Evolutionary conservation across 1,139 yeast genomes (phyloP).

Genomic region (Candida tropicalis): DNA sequence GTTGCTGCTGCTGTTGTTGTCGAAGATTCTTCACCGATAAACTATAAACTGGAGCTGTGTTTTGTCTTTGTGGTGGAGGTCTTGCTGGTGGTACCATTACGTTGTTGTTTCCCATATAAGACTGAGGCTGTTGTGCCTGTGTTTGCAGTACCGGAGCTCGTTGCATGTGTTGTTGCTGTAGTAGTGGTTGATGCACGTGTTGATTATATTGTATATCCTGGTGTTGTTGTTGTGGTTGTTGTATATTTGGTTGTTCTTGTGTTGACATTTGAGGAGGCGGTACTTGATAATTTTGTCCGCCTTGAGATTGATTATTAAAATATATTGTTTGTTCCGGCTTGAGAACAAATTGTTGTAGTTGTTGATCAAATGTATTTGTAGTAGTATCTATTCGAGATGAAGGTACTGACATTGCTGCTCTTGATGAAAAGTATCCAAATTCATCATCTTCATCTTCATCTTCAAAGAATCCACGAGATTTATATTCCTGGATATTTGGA

Average conservation of each 20-base stretch:
- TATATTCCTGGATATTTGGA: constrained; percentile 8
- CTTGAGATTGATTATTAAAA: neutral
- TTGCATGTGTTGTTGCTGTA: constrained; percentile 3
- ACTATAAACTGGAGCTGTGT: constrained; percentile 8
- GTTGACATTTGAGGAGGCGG: neutral
- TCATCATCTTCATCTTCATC: constrained; percentile 6
- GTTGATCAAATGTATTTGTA: constrained; percentile 14
- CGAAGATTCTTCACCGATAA: constrained; percentile 5
- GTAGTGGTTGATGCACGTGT: constrained; percentile 5
- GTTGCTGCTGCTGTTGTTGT: constrained; percentile 8
- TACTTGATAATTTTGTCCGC: neutral
- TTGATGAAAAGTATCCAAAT: constrained; percentile 14
- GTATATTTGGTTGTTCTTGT: neutral
- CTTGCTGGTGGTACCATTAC: neutral
- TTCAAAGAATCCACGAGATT: neutral
- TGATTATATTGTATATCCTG: constrained; percentile 1
- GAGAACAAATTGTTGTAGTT: constrained; percentile 10
- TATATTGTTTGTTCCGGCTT: constrained; percentile 2
- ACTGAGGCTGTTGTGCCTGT: constrained; percentile 3
- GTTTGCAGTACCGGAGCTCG: neutral
- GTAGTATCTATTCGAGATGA: constrained; percentile 17
- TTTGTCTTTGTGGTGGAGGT: constrained; percentile 6
- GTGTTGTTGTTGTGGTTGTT: constrained; percentile 4
- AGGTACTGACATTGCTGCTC: constrained; percentile 17
- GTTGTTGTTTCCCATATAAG: neutral